These are phyloP conservation scores for Phialophora tarda DNA, from an alignment of 2,329 filamentous ascomycete genomes.

Conservation along the genomic window DNA sequence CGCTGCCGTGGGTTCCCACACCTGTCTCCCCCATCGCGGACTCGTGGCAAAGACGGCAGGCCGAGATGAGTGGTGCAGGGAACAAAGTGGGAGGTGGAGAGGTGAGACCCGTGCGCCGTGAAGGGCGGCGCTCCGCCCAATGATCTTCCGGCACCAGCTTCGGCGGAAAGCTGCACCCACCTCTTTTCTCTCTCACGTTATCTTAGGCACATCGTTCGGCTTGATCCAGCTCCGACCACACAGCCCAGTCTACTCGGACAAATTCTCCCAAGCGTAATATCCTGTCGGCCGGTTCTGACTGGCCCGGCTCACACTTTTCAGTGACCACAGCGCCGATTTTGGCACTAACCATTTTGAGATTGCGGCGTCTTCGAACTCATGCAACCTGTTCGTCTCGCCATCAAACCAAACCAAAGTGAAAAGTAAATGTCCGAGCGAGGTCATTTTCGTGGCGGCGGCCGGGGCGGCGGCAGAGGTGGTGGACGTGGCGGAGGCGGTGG, in stretches of 20 bases:
- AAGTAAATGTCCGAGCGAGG: conserved; percentile 50
- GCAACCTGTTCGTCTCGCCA: neutral
- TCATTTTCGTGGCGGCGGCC: conserved; percentile 61
- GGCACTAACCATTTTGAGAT: conserved; percentile 19
- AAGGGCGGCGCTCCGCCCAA: conserved; percentile 31
- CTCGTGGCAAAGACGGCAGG: neutral
- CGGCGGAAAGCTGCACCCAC: conserved; percentile 21
- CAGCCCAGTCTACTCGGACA: neutral
- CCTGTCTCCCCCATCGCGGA: neutral
- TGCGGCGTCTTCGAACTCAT: neutral
- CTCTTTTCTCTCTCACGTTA: conserved; percentile 1
- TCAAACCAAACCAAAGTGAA: neutral
- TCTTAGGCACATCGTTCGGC: conserved; percentile 3
- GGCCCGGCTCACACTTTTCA: conserved; percentile 4
- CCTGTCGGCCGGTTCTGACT: neutral
- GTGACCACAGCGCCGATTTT: conserved; percentile 1
- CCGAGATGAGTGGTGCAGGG: conserved; percentile 1
- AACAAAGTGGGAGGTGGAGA: conserved; percentile 13
- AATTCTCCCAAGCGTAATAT: neutral
- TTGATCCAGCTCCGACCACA: neutral
- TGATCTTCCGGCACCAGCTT: conserved; percentile 10
- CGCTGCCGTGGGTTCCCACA: neutral
- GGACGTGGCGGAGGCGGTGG: conserved; percentile 51
- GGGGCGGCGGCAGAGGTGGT: conserved; percentile 54
- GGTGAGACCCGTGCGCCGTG: conserved; percentile 14